Percentiles rank a stretch among this genome's conserved stretches.
Conservation (phyloP, 164 flowering plant species). For the Stephania yunnanensis region DNA sequence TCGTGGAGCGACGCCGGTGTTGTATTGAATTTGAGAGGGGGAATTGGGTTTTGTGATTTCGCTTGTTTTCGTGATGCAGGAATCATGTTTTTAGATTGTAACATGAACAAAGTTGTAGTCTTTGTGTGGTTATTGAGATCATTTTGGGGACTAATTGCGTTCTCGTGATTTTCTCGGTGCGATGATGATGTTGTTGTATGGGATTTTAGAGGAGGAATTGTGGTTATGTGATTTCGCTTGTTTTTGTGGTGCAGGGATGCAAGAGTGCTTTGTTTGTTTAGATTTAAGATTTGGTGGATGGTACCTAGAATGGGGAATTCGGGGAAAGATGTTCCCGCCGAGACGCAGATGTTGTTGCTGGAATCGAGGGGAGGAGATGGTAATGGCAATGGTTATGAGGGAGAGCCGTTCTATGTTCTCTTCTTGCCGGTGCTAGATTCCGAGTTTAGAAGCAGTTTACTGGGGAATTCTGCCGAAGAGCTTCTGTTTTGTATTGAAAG, state of each 20-base stretch:
- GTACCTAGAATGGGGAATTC: slow-evolving; percentile 47
- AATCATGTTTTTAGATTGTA: too few relatives aligned
- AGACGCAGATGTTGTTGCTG: slow-evolving; percentile 62
- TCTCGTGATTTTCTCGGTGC: background rate
- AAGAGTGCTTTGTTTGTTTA: slow-evolving; percentile 38
- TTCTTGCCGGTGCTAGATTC: slow-evolving; percentile 63
- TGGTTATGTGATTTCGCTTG: background rate
- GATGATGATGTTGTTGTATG: background rate
- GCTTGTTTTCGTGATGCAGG: too few relatives aligned
- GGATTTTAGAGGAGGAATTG: background rate
- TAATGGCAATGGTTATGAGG: slow-evolving; percentile 15
- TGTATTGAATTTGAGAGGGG: too few relatives aligned
- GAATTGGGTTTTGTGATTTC: too few relatives aligned
- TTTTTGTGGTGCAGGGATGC: slow-evolving; percentile 34
- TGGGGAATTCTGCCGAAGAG: slow-evolving; percentile 50
- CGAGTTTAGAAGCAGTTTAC: slow-evolving; percentile 53
- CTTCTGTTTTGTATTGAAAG: slow-evolving; percentile 60
- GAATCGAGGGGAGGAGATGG: slow-evolving; percentile 33
- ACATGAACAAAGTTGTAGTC: background rate
- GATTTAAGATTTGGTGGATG: slow-evolving; percentile 79
- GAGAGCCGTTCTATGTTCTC: slow-evolving; percentile 28
- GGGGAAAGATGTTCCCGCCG: slow-evolving; percentile 55
- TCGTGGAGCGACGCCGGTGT: too few relatives aligned
- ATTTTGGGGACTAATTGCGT: background rate
- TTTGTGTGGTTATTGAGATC: background rate